Evolutionary conservation across 331 rosid genomes (phyloP).

Genomic region (Quercus phellos): DNA sequence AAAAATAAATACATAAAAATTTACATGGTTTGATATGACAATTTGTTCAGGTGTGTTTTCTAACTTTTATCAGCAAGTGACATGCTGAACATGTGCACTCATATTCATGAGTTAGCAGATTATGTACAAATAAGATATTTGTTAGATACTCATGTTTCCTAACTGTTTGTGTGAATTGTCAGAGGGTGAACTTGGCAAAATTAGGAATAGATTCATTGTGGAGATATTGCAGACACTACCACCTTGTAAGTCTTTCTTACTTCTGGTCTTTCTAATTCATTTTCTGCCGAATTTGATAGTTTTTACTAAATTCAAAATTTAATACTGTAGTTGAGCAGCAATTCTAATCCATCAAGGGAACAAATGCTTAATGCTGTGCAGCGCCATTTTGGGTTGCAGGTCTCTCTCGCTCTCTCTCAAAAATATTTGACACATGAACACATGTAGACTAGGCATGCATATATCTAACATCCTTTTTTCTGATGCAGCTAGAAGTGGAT

Average conservation of each 20-base stretch:
- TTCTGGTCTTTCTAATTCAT: background rate
- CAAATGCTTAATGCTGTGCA: conserved; percentile 40
- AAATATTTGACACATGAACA: background rate
- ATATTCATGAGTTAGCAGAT: background rate
- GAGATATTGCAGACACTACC: conserved; percentile 56
- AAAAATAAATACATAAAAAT: too few species aligned
- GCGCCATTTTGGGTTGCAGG: conserved; percentile 52
- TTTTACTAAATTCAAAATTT: background rate
- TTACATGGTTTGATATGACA: background rate
- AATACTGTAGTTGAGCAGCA: conserved; percentile 31
- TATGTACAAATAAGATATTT: background rate
- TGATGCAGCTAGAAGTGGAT: conserved; percentile 32
- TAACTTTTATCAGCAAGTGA: background rate
- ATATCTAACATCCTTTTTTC: background rate
- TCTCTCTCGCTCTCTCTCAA: conserved; percentile 10
- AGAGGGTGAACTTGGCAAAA: conserved; percentile 49
- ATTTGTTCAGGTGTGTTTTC: background rate
- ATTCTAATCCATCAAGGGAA: conserved; percentile 39
- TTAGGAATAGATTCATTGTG: conserved; percentile 51
- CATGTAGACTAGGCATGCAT: background rate
- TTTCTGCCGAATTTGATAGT: background rate
- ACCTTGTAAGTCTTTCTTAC: conserved; percentile 44
- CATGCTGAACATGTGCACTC: background rate
- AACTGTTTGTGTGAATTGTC: background rate
- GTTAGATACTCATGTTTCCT: background rate